These are phyloP conservation scores for Pilatotrama ljubarskyi DNA, from an alignment of 768 basidiomycete genomes.

Conservation along the genomic window DNA sequence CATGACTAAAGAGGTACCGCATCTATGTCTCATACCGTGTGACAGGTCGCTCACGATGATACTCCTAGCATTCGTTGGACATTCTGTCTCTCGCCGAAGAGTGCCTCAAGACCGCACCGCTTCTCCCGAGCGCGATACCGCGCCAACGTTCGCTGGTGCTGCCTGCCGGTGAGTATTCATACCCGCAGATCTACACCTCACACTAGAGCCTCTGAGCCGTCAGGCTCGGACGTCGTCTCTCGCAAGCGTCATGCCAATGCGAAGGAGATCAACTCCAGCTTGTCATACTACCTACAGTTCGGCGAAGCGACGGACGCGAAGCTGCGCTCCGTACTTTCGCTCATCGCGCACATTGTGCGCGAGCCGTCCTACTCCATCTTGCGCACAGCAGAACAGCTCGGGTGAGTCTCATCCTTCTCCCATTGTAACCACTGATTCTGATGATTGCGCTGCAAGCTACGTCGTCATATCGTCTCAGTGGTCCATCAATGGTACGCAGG, in stretches of 20 bases:
- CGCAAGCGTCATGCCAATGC: constrained; percentile 42
- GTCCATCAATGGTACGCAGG: constrained; percentile 21
- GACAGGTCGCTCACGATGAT: neutral
- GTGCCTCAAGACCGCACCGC: constrained; percentile 35
- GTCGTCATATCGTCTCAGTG: constrained; percentile 22
- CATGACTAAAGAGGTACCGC: constrained; percentile 33
- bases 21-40: constrained; percentile 12
- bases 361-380: constrained; percentile 53
- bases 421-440: neutral
- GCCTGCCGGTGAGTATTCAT: constrained; percentile 34
- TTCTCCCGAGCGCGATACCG: constrained; percentile 41
- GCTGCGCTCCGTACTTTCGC: constrained; percentile 37
- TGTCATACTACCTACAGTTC: constrained; percentile 50
- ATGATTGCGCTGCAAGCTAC: constrained; percentile 23
- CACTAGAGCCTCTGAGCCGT: neutral
- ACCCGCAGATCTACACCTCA: neutral
- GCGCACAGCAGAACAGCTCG: constrained; percentile 56
- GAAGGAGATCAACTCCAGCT: constrained; percentile 46
- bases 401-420: constrained; percentile 25
- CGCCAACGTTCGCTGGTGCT: constrained; percentile 43
- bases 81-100: constrained; percentile 41
- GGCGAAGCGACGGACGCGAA: constrained; percentile 41
- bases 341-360: constrained; percentile 45
- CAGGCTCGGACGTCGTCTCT: constrained; percentile 41
- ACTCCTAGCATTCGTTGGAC: constrained; percentile 39